These are phyloP conservation scores for Austroboletus rostrupii DNA, from an alignment of 1,284 basidiomycete genomes.

Conservation along the genomic window DNA sequence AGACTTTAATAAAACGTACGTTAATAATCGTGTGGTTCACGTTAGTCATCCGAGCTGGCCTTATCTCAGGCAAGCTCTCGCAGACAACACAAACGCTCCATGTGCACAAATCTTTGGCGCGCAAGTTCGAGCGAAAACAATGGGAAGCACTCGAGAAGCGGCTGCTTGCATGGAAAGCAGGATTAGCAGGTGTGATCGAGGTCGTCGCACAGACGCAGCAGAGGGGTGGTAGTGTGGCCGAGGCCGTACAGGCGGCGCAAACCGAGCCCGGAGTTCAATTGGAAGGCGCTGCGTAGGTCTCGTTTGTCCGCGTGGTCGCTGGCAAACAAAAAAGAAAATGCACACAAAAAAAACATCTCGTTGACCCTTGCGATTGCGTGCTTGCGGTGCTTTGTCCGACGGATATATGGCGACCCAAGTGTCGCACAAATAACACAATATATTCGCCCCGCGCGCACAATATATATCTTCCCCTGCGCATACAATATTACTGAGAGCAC, in stretches of 20 bases:
- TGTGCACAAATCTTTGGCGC: slow-evolving; percentile 74
- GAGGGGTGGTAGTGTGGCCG: slow-evolving; percentile 16
- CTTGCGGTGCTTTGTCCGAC: too few species aligned
- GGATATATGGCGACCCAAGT: too few species aligned
- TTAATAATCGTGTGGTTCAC: not conserved
- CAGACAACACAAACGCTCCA: slow-evolving; percentile 77
- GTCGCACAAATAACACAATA: too few species aligned
- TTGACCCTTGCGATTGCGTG: too few species aligned
- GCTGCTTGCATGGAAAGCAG: slow-evolving; percentile 76
- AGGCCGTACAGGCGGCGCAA: slow-evolving; percentile 19
- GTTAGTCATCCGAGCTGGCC: slow-evolving; percentile 79
- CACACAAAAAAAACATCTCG: too few species aligned
- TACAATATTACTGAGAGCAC: too few species aligned
- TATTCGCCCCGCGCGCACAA: too few species aligned
- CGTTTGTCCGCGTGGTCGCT: not conserved
- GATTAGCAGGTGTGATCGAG: slow-evolving; percentile 64
- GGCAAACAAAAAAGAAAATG: too few species aligned
- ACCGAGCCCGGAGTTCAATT: slow-evolving; percentile 23
- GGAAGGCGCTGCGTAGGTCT: slow-evolving; percentile 18
- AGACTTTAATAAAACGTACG: not conserved
- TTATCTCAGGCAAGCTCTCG: slow-evolving; percentile 82
- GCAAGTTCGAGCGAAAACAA: slow-evolving; percentile 74
- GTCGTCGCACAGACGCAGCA: slow-evolving; percentile 55
- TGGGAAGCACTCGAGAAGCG: slow-evolving; percentile 83
- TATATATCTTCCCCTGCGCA: too few species aligned